phyloP scores from a whole-genome alignment of 768 basidiomycete species.

The Trametes gibbosa region DNA sequence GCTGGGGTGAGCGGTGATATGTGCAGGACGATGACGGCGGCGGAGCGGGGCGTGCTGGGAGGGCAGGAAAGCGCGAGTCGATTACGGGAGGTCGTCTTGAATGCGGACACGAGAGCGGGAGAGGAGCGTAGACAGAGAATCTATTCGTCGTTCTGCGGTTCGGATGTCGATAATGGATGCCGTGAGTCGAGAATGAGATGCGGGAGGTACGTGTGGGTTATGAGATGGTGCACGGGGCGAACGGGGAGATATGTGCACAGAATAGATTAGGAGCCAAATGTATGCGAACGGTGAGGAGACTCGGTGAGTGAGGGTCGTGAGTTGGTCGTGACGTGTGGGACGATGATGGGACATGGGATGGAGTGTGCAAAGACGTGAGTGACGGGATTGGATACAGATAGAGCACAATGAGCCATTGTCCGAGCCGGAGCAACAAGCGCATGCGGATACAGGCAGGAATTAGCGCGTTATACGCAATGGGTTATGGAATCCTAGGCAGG shows the following conservation, averaged over 20 bases:
- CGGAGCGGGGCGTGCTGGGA: neutral
- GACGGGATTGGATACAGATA: conserved; percentile 16
- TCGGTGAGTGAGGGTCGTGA: conserved; percentile 15
- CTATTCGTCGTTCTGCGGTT: conserved; percentile 9
- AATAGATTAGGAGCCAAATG: conserved; percentile 15
- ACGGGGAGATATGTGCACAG: conserved; percentile 11
- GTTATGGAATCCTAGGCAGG: neutral
- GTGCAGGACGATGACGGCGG: neutral
- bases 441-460: conserved; percentile 12
- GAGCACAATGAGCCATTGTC: conserved; percentile 14
- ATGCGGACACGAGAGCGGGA: neutral
- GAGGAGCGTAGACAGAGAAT: neutral
- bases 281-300: conserved; percentile 2
- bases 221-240: neutral
- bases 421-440: conserved; percentile 14
- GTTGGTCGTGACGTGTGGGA: conserved; percentile 18
- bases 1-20: neutral
- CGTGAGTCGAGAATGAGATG: neutral
- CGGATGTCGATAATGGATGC: conserved; percentile 1
- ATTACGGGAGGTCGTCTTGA: neutral
- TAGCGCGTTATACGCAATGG: neutral
- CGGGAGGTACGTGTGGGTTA: neutral
- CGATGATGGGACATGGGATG: conserved; percentile 8
- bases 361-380: conserved; percentile 6
- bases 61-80: neutral